A percentile compares a stretch with the other conserved stretches of the same genome.
phyloP scores from a whole-genome alignment of 108 stramenopile species.

The Fragilaria crotonensis region DNA sequence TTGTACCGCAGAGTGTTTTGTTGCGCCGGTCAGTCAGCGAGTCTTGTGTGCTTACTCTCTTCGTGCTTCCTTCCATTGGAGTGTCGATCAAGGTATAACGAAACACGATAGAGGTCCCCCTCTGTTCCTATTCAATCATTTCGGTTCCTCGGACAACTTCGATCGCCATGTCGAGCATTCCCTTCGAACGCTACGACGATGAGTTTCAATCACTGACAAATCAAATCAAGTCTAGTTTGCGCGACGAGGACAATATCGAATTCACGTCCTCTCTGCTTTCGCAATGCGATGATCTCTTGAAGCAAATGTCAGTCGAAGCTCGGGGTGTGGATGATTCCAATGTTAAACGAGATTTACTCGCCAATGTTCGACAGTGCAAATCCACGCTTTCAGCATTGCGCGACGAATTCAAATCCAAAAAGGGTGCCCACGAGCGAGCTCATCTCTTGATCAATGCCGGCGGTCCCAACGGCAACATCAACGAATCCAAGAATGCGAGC shows the following conservation, averaged over 20 bases:
- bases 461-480: constrained; percentile 4
- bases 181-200: constrained; percentile 92
- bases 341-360: constrained; percentile 63
- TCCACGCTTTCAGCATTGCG: constrained; percentile 23
- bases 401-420: constrained; percentile 49
- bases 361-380: constrained; percentile 58
- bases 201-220: constrained; percentile 86
- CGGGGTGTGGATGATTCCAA: constrained; percentile 59
- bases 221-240: constrained; percentile 53
- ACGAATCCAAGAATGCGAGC: constrained; percentile 11
- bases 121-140: background rate
- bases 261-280: constrained; percentile 47
- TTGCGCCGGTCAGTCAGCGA: no score
- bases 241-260: constrained; percentile 14
- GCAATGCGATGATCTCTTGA: constrained; percentile 89
- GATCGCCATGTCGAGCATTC: constrained; percentile 5
- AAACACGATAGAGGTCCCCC: background rate
- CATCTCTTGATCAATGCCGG: constrained; percentile 12
- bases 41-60: no score
- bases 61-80: no score
- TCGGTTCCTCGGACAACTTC: background rate
- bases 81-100: no score
- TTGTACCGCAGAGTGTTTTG: background rate
- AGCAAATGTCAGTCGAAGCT: constrained; percentile 95
- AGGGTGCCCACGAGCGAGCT: constrained; percentile 8